Evolutionary conservation across 2,329 filamentous ascomycete species (phyloP), one percentile per base, ranked within the genome.

Genomic region (Falciphora oryzae): DNA sequence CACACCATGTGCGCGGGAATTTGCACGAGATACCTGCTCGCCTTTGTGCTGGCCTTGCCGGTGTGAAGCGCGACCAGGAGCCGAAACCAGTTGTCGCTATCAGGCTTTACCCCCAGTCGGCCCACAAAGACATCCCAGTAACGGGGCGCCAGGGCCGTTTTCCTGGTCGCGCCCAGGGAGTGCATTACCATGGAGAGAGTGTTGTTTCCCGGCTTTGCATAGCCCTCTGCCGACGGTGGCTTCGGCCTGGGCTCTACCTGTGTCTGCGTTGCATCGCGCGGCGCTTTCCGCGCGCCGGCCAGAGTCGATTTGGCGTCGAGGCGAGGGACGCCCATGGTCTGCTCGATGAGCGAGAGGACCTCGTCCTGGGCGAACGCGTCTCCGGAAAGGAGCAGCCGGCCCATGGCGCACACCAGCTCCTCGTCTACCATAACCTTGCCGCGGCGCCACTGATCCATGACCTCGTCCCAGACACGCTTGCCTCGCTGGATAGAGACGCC

Each of bases 111-210:
- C n/a, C 77, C 76, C 73, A 86, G 82, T 16, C 81, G 75, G 2
- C 80, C 74, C 8, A 89, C 90, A 65, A 97, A 78, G 7, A 89
- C 73, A 25, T 89, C 79, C 93, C 93, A 98, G 75, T 97, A 98
- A 38, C 82, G 82, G 63, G 83, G 76, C n/a, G 87, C 90, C n/a
- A 84, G 76, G 18, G 83, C 81, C 10, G 85, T 85, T 63, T 85
- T 81, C 63, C 84, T 83, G 38, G 88, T 82, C 38, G 84, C 81
- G 16, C 82, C 77, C 63, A 92, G 85, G 8, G 88, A 83, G 59
- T 85, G 79, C 57, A 96, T 75, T 27, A 96, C 73, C 59, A 96
- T 75, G 1, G 89, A 89, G 2, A 99, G 82, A 3, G 83, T 81
- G 69, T 88, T 87, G 56, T 75, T 77, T 27, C 80, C 79, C 1